Percentiles rank a stretch among this genome's conserved stretches.
Evolutionary conservation across 164 flowering plant species (phyloP).

Genomic region (Kingdonia uniflora): DNA sequence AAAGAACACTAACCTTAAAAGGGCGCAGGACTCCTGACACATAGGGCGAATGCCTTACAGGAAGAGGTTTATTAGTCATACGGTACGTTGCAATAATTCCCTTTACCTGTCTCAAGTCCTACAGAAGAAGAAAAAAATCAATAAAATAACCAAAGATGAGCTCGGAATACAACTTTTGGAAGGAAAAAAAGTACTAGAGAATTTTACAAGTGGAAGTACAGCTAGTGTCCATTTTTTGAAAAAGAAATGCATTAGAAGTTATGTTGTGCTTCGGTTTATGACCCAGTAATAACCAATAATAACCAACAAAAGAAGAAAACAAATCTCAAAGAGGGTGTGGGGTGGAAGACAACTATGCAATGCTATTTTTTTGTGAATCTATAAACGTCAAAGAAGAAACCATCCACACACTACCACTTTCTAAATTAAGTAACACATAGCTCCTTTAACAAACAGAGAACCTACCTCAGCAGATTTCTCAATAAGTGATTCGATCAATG

Average conservation of each 20-base stretch:
- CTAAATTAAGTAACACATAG: neutral
- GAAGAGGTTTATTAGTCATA: constrained; percentile 93
- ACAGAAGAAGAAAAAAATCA: constrained; percentile 6
- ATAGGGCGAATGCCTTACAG: constrained; percentile 86
- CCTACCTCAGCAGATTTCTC: constrained; percentile 86
- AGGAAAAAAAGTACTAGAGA: neutral
- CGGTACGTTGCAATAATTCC: constrained; percentile 88
- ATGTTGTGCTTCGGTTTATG: no score
- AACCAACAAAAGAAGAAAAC: no score
- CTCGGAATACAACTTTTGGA: neutral
- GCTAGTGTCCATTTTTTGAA: no score
- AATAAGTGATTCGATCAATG: constrained; percentile 59
- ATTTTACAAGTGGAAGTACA: no score
- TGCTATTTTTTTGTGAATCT: no score
- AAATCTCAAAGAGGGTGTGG: no score
- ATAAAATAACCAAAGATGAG: neutral
- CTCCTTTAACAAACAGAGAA: constrained; percentile 1
- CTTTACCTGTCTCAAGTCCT: constrained; percentile 86
- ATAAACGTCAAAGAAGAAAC: no score
- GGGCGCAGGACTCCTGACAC: constrained; percentile 75
- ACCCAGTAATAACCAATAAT: no score
- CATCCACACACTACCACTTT: no score
- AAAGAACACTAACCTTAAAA: constrained; percentile 44
- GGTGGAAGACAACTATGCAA: no score
- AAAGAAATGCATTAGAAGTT: no score